phyloP scores from a whole-genome alignment of 176 grass and related monocot species.

The sorghum (Sorghum bicolor) region Sorghum_bicolor_NCBIv3 NC_012870.2:57151501-57152000 shows the following conservation, averaged over 20 bases:
- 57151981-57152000: neutral
- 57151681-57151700: slow-evolving; percentile 94
- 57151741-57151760: slow-evolving; percentile 76
- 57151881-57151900: slow-evolving; percentile 84
- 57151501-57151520: slow-evolving; percentile 95
- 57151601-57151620: slow-evolving; percentile 12
- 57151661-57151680: slow-evolving; percentile 86
- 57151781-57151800: slow-evolving; percentile 16
- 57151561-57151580: slow-evolving; percentile 96
- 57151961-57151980: neutral
- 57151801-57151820: slow-evolving; percentile 23
- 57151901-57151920: slow-evolving; percentile 38
- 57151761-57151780: slow-evolving; percentile 30
- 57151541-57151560: slow-evolving; percentile 90
- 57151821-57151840: slow-evolving; percentile 72
- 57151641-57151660: slow-evolving; percentile 65
- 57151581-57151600: slow-evolving; percentile 28
- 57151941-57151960: neutral
- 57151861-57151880: slow-evolving; percentile 89
- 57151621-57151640: slow-evolving; percentile 16
- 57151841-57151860: slow-evolving; percentile 89
- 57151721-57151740: slow-evolving; percentile 88
- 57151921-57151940: neutral
- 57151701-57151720: slow-evolving; percentile 73
- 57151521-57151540: slow-evolving; percentile 89